phyloP scores from a whole-genome alignment of 225 moss, liverwort and hornwort species.

The Polytrichum formosum region DNA sequence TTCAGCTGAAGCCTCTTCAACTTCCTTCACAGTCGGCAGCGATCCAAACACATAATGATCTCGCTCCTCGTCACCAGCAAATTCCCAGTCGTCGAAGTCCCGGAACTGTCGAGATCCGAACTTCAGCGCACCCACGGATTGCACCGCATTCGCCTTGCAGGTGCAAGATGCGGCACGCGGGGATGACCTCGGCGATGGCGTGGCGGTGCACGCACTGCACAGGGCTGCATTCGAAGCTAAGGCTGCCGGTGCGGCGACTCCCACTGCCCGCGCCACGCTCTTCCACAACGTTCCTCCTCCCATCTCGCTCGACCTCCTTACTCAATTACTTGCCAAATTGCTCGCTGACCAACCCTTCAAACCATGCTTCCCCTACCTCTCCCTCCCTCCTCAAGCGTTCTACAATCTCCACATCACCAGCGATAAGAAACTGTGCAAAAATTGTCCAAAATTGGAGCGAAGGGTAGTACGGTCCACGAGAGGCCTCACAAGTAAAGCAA shows the following conservation, averaged over 20 bases:
- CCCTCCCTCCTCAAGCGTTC: neutral
- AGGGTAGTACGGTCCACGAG: too few species aligned
- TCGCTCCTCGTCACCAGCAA: conserved; percentile 80
- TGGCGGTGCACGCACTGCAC: conserved; percentile 64
- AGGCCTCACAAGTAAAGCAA: neutral
- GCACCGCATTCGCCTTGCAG: conserved; percentile 35
- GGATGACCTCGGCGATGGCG: conserved; percentile 17
- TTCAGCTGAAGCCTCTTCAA: conserved; percentile 86
- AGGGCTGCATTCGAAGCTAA: conserved; percentile 37
- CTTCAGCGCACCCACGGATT: conserved; percentile 31
- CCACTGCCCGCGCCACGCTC: conserved; percentile 61
- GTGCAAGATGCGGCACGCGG: conserved; percentile 41
- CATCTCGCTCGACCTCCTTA: conserved; percentile 19
- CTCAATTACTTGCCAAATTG: neutral
- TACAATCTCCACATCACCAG: neutral
- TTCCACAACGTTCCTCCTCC: conserved; percentile 86
- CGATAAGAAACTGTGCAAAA: too few species aligned
- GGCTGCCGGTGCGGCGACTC: conserved; percentile 50
- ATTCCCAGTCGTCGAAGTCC: conserved; percentile 94
- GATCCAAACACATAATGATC: conserved; percentile 86
- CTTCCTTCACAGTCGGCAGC: conserved; percentile 65
- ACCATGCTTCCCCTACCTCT: too few species aligned
- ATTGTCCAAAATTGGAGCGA: too few species aligned
- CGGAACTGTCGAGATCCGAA: conserved; percentile 52
- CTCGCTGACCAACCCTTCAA: too few species aligned